Percentiles rank a stretch among this genome's conserved stretches.
phyloP scores from a whole-genome alignment of 106 monocot species.

The Chionographis japonica region DNA sequence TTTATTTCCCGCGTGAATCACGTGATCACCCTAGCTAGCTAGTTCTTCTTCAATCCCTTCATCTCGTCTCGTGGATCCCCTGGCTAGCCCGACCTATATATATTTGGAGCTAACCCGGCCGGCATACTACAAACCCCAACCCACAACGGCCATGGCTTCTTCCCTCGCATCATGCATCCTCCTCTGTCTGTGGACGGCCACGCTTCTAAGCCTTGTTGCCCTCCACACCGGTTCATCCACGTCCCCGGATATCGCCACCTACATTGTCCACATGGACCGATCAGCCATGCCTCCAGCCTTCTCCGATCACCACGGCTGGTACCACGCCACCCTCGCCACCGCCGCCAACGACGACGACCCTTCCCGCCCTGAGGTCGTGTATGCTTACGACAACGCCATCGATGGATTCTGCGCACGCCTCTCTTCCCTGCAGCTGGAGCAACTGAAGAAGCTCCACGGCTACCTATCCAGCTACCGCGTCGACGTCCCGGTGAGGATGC shows the following conservation, averaged over 20 bases:
- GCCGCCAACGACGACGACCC: not conserved
- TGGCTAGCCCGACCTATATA: no score
- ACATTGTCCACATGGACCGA: slow-evolving; percentile 25
- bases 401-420: slow-evolving; percentile 22
- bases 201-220: no score
- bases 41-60: no score
- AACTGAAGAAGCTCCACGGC: slow-evolving; percentile 27
- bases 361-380: not conserved
- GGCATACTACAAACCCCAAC: no score
- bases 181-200: no score
- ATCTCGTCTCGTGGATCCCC: no score
- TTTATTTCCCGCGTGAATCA: no score
- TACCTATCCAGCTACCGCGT: slow-evolving; percentile 21
- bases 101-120: no score
- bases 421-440: slow-evolving; percentile 34
- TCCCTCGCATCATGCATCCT: no score
- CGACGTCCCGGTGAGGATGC: slow-evolving; percentile 23
- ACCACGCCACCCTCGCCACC: slow-evolving; percentile 1
- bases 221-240: no score
- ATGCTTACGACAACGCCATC: slow-evolving; percentile 11
- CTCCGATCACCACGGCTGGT: slow-evolving; percentile 17
- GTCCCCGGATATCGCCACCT: not conserved
- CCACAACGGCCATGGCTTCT: no score
- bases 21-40: no score
- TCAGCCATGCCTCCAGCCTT: slow-evolving; percentile 16